Percentiles rank a stretch among this genome's conserved stretches.
phyloP scores from a whole-genome alignment of 306 rosid genomes.

The Sophora flavescens region DNA sequence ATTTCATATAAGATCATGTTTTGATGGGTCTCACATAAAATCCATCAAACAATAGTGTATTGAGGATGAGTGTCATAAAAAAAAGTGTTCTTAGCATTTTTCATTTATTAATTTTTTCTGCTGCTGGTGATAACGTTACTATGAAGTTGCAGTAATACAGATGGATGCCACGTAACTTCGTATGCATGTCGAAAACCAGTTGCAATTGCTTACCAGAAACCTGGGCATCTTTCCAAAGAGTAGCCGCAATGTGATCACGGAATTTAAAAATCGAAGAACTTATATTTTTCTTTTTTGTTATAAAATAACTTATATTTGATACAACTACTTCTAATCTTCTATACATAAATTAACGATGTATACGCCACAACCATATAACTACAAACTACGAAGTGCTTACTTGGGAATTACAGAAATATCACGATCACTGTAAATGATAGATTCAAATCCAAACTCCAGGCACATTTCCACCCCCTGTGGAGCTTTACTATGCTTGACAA shows the following conservation, averaged over 20 bases:
- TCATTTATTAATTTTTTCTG: too few species aligned
- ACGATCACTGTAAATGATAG: conserved; percentile 11
- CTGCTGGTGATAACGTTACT: neutral
- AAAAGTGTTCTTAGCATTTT: too few species aligned
- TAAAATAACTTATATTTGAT: neutral
- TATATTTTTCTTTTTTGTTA: neutral
- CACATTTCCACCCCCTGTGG: conserved; percentile 1
- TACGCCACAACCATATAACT: conserved; percentile 1
- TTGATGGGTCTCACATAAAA: too few species aligned
- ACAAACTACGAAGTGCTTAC: conserved; percentile 6
- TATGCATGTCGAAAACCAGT: neutral
- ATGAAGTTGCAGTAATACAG: neutral
- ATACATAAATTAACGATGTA: conserved; percentile 38
- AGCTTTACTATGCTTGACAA: conserved; percentile 31
- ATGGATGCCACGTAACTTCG: neutral
- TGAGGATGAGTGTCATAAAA: too few species aligned
- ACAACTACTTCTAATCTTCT: neutral
- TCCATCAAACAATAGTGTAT: too few species aligned
- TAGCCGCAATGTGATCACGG: neutral
- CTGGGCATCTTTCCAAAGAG: conserved; percentile 6
- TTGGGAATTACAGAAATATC: conserved; percentile 33
- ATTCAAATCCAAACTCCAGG: conserved; percentile 31
- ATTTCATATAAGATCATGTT: too few species aligned
- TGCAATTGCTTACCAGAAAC: neutral
- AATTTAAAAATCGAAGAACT: neutral